phyloP scores from a whole-genome alignment of 148 eudicot genomes.

The Chenopodium formosanum region DNA sequence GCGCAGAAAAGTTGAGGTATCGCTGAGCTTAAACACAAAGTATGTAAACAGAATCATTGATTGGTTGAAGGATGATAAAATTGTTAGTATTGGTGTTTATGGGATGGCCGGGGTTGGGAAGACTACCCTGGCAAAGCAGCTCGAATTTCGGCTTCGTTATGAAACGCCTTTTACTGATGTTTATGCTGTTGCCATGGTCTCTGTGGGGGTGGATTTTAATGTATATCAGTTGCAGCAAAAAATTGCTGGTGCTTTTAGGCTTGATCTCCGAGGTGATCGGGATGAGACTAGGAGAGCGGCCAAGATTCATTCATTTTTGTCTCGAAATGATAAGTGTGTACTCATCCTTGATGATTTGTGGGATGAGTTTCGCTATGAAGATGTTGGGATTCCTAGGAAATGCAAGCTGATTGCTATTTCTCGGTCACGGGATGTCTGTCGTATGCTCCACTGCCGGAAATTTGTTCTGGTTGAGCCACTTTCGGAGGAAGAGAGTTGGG shows the following conservation, averaged over 20 bases:
- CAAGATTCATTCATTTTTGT: conserved; percentile 4
- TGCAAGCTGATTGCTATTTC: conserved; percentile 18
- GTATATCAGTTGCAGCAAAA: conserved; percentile 5
- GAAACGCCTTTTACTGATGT: not conserved
- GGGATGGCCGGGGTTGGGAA: conserved; percentile 28
- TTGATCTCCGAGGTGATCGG: conserved; percentile 13
- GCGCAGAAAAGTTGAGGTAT: not conserved
- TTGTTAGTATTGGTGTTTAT: conserved; percentile 9
- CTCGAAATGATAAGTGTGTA: not conserved
- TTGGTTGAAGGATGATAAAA: conserved; percentile 9
- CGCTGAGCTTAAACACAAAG: not conserved
- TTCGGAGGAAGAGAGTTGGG: conserved; percentile 7
- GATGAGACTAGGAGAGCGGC: conserved; percentile 22
- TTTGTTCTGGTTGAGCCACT: conserved; percentile 20
- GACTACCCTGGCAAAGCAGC: conserved; percentile 19
- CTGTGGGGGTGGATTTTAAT: conserved; percentile 11
- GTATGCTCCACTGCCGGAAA: conserved; percentile 9
- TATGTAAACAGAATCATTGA: not conserved
- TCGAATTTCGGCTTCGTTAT: not conserved
- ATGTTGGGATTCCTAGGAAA: conserved; percentile 21
- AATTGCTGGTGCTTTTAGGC: conserved; percentile 9
- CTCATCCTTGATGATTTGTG: conserved; percentile 26
- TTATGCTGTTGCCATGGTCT: conserved; percentile 11
- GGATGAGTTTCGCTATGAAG: conserved; percentile 12
- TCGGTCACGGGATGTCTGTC: conserved; percentile 17